These are phyloP conservation scores for Polyplosphaeria fusca DNA, from an alignment of 495 filamentous ascomycete genomes.

Conservation along the genomic window DNA sequence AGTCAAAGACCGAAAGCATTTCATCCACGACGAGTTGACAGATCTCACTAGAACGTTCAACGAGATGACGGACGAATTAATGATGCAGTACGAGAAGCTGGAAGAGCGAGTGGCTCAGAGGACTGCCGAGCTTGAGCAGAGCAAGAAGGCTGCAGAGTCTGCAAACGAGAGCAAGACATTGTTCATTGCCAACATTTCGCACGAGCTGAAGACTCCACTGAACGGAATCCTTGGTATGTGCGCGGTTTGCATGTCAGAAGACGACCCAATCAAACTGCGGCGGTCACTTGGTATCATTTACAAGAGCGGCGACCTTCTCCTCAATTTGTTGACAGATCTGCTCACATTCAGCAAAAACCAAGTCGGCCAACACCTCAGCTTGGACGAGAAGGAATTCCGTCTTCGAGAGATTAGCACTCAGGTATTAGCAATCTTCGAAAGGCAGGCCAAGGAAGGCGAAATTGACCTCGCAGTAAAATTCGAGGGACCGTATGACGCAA, in stretches of 20 bases:
- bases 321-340: constrained; percentile 86
- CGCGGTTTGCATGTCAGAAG: constrained; percentile 85
- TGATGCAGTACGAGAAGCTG: constrained; percentile 77
- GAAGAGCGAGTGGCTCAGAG: constrained; percentile 81
- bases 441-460: constrained; percentile 74
- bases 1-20: constrained; percentile 70
- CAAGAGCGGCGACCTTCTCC: constrained; percentile 81
- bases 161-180: constrained; percentile 93
- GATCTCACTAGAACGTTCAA: constrained; percentile 87
- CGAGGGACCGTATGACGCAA: constrained; percentile 51
- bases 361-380: constrained; percentile 70
- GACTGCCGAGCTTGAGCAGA: constrained; percentile 78
- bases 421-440: constrained; percentile 79
- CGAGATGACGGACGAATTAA: constrained; percentile 86
- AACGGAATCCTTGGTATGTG: constrained; percentile 95
- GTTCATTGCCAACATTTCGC: constrained; percentile 94
- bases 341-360: constrained; percentile 90
- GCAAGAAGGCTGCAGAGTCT: constrained; percentile 85
- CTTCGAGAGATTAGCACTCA: constrained; percentile 76
- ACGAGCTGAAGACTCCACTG: constrained; percentile 87
- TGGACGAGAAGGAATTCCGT: constrained; percentile 84
- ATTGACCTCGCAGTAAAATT: constrained; percentile 72
- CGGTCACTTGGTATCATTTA: constrained; percentile 81
- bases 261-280: constrained; percentile 71
- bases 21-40: constrained; percentile 80